Evolutionary conservation across 768 basidiomycete genomes (phyloP).

Genomic region (Brasilioporus rufonigricans): DNA sequence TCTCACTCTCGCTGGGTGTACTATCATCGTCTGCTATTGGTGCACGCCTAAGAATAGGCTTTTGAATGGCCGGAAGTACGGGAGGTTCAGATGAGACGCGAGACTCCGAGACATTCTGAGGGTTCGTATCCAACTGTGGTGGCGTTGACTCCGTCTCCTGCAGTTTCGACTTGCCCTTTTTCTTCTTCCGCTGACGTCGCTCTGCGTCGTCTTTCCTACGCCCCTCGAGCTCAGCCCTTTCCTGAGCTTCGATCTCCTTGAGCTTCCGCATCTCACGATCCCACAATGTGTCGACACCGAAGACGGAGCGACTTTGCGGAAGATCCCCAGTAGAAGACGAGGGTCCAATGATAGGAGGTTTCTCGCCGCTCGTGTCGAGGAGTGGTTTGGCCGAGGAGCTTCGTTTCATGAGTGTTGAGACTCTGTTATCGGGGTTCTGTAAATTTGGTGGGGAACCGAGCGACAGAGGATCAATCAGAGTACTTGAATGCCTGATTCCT

Average conservation of each 20-base stretch:
- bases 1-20: conserved; percentile 50
- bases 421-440: conserved; percentile 45
- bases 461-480: conserved; percentile 70
- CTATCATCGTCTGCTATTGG: conserved; percentile 36
- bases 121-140: conserved; percentile 31
- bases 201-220: conserved; percentile 43
- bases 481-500: conserved; percentile 51
- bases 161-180: conserved; percentile 44
- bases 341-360: conserved; percentile 28
- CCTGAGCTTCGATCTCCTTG: conserved; percentile 68
- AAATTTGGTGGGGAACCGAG: conserved; percentile 49
- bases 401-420: conserved; percentile 42
- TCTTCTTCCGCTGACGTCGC: conserved; percentile 35
- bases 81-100: conserved; percentile 26
- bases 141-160: conserved; percentile 40
- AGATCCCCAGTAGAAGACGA: conserved; percentile 34
- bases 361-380: conserved; percentile 54
- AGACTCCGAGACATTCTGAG: conserved; percentile 27
- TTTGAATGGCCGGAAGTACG: conserved; percentile 36
- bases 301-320: conserved; percentile 69
- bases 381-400: conserved; percentile 65
- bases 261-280: conserved; percentile 83
- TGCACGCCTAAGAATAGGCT: conserved; percentile 30
- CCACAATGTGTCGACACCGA: conserved; percentile 93
- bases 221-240: conserved; percentile 57